Conservation (phyloP, 1,284 basidiomycete species). For the Mycena citricolor region DNA sequence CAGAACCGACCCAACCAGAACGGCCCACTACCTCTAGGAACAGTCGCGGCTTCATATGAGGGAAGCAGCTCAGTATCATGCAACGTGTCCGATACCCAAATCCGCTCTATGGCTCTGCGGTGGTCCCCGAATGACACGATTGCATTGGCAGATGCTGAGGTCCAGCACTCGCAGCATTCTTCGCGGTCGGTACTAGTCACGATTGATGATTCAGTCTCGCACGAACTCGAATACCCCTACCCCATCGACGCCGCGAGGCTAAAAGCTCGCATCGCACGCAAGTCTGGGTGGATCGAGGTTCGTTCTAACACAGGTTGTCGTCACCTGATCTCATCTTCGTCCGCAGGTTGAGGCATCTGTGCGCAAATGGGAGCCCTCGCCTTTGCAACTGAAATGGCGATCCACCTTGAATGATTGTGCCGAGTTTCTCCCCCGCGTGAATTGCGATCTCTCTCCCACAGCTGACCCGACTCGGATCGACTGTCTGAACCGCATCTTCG, state of each 20-base stretch:
- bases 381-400: slow-evolving; percentile 30
- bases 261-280: slow-evolving; percentile 48
- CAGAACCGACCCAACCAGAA: too few species aligned
- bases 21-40: too few species aligned
- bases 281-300: slow-evolving; percentile 55
- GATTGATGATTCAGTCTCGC: slow-evolving; percentile 20
- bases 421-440: too few species aligned
- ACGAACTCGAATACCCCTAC: slow-evolving; percentile 32
- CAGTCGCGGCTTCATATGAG: too few species aligned
- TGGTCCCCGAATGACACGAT: too few species aligned
- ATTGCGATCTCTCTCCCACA: too few species aligned
- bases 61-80: too few species aligned
- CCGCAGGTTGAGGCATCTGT: slow-evolving; percentile 34
- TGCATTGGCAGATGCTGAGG: slow-evolving; percentile 10
- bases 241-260: slow-evolving; percentile 35
- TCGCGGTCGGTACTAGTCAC: slow-evolving; percentile 26
- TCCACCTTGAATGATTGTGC: too few species aligned
- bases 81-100: too few species aligned
- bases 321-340: neutral
- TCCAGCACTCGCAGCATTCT: slow-evolving; percentile 25
- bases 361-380: neutral
- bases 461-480: too few species aligned
- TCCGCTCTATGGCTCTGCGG: too few species aligned
- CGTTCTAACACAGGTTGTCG: slow-evolving; percentile 6
- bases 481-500: too few species aligned